phyloP scores from a whole-genome alignment of 2,329 filamentous ascomycete genomes.

The Trichoderma koningii region DNA sequence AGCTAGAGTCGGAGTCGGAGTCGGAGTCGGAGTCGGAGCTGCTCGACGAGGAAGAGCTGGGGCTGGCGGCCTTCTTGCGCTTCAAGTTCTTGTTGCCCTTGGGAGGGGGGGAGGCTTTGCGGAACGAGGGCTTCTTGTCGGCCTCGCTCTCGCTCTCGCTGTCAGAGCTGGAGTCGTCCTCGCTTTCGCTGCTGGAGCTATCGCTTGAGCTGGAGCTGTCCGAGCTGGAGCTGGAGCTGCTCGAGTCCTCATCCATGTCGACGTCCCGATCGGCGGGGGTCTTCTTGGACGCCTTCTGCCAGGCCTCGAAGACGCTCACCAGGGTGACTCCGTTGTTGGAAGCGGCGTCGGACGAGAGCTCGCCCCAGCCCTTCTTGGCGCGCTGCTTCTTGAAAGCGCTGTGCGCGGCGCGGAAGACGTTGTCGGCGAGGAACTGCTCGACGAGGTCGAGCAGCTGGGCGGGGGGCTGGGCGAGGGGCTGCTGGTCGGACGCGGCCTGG shows the following conservation, averaged over 20 bases:
- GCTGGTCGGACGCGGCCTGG: slow-evolving; percentile 13
- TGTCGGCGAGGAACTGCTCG: slow-evolving; percentile 64
- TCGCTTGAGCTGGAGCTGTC: slow-evolving; percentile 37
- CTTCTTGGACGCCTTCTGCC: slow-evolving; percentile 43
- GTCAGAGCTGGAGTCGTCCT: slow-evolving; percentile 32
- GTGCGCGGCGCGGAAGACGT: slow-evolving; percentile 64
- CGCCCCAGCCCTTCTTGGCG: slow-evolving; percentile 53
- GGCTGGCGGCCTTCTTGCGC: slow-evolving; percentile 44
- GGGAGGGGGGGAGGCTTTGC: slow-evolving; percentile 30
- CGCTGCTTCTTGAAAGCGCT: slow-evolving; percentile 65
- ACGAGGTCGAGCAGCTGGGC: slow-evolving; percentile 67
- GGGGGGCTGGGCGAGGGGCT: slow-evolving; percentile 44
- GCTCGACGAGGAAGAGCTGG: slow-evolving; percentile 33
- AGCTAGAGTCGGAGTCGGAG: slow-evolving; percentile 44
- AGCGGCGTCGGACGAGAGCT: slow-evolving; percentile 33
- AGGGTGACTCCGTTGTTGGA: slow-evolving; percentile 43
- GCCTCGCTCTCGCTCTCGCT: slow-evolving; percentile 34
- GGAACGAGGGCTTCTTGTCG: slow-evolving; percentile 30
- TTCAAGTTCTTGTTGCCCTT: slow-evolving; percentile 40
- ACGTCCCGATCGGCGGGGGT: slow-evolving; percentile 29
- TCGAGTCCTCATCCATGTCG: slow-evolving; percentile 29
- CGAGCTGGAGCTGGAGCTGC: slow-evolving; percentile 19
- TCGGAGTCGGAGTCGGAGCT: slow-evolving; percentile 23
- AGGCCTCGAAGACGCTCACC: slow-evolving; percentile 53
- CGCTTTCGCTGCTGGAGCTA: slow-evolving; percentile 39